These are phyloP conservation scores for Camellia granthamiana DNA, from an alignment of 148 eudicot genomes.

Conservation along the genomic window DNA sequence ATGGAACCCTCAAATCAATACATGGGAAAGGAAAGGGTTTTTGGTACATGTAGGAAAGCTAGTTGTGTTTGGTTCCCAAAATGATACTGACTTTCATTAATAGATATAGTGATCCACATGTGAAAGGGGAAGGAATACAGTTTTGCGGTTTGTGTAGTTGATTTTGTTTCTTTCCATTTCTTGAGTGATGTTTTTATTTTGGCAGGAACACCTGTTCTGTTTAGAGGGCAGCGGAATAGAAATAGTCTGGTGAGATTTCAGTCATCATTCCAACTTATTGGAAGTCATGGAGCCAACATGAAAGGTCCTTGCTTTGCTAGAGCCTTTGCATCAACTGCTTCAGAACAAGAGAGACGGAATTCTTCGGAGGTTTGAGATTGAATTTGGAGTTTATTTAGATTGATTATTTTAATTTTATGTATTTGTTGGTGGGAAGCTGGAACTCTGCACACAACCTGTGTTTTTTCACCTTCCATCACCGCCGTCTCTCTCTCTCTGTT, in stretches of 20 bases:
- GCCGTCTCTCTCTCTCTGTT: neutral
- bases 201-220: slow-evolving; percentile 19
- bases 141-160: neutral
- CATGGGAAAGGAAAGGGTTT: neutral
- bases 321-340: slow-evolving; percentile 31
- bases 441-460: neutral
- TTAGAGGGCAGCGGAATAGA: slow-evolving; percentile 10
- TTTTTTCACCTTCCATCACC: neutral
- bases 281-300: neutral
- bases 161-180: neutral
- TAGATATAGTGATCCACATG: neutral
- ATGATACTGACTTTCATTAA: neutral
- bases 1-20: neutral
- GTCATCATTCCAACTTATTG: slow-evolving; percentile 22
- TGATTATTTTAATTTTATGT: neutral
- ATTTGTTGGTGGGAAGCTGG: neutral
- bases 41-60: neutral
- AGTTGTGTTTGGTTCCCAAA: neutral
- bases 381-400: slow-evolving; percentile 4
- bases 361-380: slow-evolving; percentile 24
- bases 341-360: slow-evolving; percentile 15
- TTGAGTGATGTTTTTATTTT: neutral
- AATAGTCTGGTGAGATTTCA: slow-evolving; percentile 3
- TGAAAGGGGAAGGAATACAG: neutral
- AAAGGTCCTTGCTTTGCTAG: slow-evolving; percentile 21